Conservation (phyloP, 768 basidiomycete genomes). For the Trametes cubensis region DNA sequence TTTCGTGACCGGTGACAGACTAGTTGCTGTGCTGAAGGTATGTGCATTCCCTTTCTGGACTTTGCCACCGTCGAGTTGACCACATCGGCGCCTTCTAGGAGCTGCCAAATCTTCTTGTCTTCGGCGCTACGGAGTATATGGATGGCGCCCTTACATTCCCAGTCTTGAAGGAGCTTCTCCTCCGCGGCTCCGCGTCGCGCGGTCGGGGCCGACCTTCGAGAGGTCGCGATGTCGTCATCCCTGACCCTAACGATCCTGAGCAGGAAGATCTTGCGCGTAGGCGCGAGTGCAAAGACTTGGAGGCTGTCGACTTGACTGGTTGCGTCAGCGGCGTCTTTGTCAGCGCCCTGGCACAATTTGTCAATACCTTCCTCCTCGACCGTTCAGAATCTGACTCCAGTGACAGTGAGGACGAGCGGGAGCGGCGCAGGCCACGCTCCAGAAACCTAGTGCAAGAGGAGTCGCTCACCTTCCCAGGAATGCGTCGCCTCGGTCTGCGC, state of each 20-base stretch:
- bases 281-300: conserved; percentile 73
- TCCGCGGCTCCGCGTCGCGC: conserved; percentile 76
- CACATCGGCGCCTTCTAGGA: conserved; percentile 54
- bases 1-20: conserved; percentile 89
- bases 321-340: conserved; percentile 93
- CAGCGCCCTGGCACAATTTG: conserved; percentile 82
- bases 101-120: conserved; percentile 80
- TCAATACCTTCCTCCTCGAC: conserved; percentile 60
- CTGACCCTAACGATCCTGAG: conserved; percentile 60
- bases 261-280: conserved; percentile 79
- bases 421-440: conserved; percentile 40
- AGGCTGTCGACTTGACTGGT: conserved; percentile 92
- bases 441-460: conserved; percentile 45
- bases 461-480: conserved; percentile 62
- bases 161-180: conserved; percentile 87
- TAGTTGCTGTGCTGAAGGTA: conserved; percentile 79
- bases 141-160: conserved; percentile 85
- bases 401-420: conserved; percentile 45
- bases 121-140: conserved; percentile 99
- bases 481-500: conserved; percentile 79
- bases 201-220: conserved; percentile 70
- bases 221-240: conserved; percentile 53
- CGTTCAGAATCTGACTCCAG: conserved; percentile 45
- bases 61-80: conserved; percentile 5
- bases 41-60: conserved; percentile 24